A percentile compares a stretch with the other conserved stretches of the same genome.
Conservation (phyloP, 495 filamentous ascomycete species). For the Bryoglossum gracile region DNA sequence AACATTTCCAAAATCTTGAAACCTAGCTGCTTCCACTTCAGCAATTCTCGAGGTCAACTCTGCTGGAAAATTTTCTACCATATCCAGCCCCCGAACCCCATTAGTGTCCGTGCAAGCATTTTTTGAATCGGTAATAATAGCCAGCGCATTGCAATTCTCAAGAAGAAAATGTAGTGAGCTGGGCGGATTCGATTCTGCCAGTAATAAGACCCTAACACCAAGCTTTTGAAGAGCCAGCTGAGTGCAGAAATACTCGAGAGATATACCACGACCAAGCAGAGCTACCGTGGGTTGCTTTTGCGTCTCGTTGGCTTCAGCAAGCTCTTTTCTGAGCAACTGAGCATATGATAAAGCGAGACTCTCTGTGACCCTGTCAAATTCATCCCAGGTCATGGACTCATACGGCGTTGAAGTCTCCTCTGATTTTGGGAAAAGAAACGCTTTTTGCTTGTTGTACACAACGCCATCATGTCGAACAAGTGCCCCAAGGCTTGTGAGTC, state of each 20-base stretch:
- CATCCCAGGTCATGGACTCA: constrained; percentile 23
- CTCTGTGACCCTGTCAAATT: constrained; percentile 22
- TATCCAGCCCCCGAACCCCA: constrained; percentile 14
- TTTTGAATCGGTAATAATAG: constrained; percentile 22
- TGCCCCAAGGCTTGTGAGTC: constrained; percentile 20
- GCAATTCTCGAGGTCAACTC: neutral
- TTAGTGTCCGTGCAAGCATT: constrained; percentile 14
- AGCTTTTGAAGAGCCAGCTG: constrained; percentile 25
- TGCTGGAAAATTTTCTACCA: constrained; percentile 14
- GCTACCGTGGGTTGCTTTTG: constrained; percentile 22
- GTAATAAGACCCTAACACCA: constrained; percentile 20
- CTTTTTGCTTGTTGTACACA: constrained; percentile 16
- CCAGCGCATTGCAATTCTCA: constrained; percentile 16
- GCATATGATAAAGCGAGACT: constrained; percentile 19
- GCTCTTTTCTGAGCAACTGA: constrained; percentile 9
- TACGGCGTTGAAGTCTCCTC: constrained; percentile 10
- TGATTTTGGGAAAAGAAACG: constrained; percentile 18
- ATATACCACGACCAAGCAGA: constrained; percentile 20
- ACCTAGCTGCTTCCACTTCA: constrained; percentile 21
- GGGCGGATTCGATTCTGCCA: constrained; percentile 23
- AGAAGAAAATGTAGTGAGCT: constrained; percentile 20
- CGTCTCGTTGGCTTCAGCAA: constrained; percentile 13
- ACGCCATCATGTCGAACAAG: constrained; percentile 20
- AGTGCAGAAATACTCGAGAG: constrained; percentile 23
- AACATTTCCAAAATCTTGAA: constrained; percentile 21